phyloP scores from a whole-genome alignment of 2,329 filamentous ascomycete species.

The Pseudogymnoascus destructans region DNA sequence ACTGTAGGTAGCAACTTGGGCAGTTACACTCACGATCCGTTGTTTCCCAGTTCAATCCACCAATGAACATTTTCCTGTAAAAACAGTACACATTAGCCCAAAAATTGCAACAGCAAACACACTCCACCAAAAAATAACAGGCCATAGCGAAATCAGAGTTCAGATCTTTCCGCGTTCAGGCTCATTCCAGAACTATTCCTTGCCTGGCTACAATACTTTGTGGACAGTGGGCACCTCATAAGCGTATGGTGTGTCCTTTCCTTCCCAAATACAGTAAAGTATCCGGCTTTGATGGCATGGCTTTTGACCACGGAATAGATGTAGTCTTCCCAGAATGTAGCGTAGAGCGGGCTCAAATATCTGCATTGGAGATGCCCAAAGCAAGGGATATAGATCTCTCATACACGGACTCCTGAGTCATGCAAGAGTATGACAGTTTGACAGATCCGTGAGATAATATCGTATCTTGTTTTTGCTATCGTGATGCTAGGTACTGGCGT shows the following conservation, averaged over 20 bases:
- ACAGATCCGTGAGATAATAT: slow-evolving; percentile 25
- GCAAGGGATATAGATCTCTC: slow-evolving; percentile 4
- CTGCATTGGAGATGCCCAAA: background rate
- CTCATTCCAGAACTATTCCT: background rate
- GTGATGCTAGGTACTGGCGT: slow-evolving; percentile 59
- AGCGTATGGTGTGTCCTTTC: slow-evolving; percentile 2
- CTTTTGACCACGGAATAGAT: background rate
- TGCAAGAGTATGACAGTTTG: slow-evolving; percentile 26
- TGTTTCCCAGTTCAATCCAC: slow-evolving; percentile 96
- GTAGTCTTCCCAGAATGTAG: background rate
- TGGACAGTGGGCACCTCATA: background rate
- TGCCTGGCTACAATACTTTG: slow-evolving; percentile 1
- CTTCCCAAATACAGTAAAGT: background rate
- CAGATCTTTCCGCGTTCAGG: background rate
- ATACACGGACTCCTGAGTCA: slow-evolving; percentile 17
- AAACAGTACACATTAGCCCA: slow-evolving; percentile 10
- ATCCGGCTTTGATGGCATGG: background rate
- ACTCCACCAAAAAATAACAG: background rate
- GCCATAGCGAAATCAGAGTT: background rate
- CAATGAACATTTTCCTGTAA: slow-evolving; percentile 97
- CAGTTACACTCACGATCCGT: slow-evolving; percentile 66
- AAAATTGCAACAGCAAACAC: background rate
- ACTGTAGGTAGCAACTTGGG: slow-evolving; percentile 6
- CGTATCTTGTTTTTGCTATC: slow-evolving; percentile 52
- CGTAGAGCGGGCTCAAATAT: background rate